These are phyloP conservation scores for Zasmidium citrigriseum DNA, from an alignment of 2,329 filamentous ascomycete genomes.

Conservation along the genomic window DNA sequence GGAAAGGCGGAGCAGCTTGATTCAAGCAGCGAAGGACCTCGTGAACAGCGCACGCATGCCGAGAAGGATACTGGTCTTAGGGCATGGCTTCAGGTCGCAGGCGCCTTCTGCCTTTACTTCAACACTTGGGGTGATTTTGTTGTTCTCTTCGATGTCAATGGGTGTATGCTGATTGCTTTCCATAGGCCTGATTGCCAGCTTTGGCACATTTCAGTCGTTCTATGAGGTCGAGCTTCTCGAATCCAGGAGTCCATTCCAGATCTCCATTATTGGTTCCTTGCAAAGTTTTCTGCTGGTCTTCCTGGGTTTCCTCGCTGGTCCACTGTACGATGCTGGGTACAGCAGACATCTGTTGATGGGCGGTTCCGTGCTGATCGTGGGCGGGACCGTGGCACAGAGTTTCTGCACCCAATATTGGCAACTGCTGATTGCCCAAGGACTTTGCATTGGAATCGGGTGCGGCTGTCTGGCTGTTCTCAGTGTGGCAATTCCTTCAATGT, in stretches of 20 bases:
- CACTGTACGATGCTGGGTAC: constrained; percentile 13
- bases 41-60: too few relatives aligned
- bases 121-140: neutral
- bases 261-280: constrained; percentile 47
- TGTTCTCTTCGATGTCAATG: neutral
- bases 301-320: constrained; percentile 26
- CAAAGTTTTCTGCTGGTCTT: constrained; percentile 48
- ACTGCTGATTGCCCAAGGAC: constrained; percentile 47
- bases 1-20: too few relatives aligned
- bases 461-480: constrained; percentile 43
- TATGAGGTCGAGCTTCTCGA: constrained; percentile 42
- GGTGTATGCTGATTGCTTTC: neutral
- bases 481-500: constrained; percentile 44
- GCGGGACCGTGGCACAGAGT: constrained; percentile 47
- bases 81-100: neutral
- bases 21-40: too few relatives aligned
- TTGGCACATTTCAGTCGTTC: constrained; percentile 47
- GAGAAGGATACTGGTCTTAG: too few relatives aligned
- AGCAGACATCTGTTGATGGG: constrained; percentile 11
- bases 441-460: constrained; percentile 46
- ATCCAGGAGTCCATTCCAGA: constrained; percentile 37
- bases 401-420: constrained; percentile 47
- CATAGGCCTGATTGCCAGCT: constrained; percentile 40
- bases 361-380: constrained; percentile 43
- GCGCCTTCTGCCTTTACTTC: neutral